These are phyloP conservation scores for Closterium sp. DNA, from an alignment of 139 green algal genomes.

Conservation along the genomic window DNA sequence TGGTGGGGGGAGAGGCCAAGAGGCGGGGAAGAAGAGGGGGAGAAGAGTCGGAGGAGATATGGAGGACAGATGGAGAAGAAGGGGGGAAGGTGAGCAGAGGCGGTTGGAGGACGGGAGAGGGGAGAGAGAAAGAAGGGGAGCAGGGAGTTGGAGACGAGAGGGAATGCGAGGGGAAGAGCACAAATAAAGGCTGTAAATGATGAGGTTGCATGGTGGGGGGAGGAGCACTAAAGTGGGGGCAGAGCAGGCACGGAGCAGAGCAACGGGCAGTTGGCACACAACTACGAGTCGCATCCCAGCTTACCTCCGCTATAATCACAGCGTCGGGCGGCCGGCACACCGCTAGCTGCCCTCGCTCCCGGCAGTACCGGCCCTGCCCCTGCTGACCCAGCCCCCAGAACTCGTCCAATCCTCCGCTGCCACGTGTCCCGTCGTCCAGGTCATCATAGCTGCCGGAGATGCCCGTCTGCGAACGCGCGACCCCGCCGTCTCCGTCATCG, in stretches of 20 bases:
- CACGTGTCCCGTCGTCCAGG: background rate
- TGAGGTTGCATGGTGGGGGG: background rate
- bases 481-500: background rate
- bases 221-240: too few species aligned
- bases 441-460: background rate
- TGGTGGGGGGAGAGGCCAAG: background rate
- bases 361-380: background rate
- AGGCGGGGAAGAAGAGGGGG: too few species aligned
- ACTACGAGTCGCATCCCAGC: background rate
- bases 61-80: too few species aligned
- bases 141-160: background rate
- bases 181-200: background rate
- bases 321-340: background rate
- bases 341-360: background rate
- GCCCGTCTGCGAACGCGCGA: background rate
- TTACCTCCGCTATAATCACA: background rate
- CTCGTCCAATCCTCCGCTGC: background rate
- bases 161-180: too few species aligned
- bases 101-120: too few species aligned
- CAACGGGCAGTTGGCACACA: background rate
- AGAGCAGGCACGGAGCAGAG: background rate
- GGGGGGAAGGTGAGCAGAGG: too few species aligned
- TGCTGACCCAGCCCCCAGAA: background rate
- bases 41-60: too few species aligned
- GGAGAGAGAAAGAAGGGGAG: too few species aligned